Percentiles rank a stretch among this genome's conserved stretches.
Evolutionary conservation across 2,329 filamentous ascomycete species (phyloP).

Genomic region (Fusarium subtropicale): DNA sequence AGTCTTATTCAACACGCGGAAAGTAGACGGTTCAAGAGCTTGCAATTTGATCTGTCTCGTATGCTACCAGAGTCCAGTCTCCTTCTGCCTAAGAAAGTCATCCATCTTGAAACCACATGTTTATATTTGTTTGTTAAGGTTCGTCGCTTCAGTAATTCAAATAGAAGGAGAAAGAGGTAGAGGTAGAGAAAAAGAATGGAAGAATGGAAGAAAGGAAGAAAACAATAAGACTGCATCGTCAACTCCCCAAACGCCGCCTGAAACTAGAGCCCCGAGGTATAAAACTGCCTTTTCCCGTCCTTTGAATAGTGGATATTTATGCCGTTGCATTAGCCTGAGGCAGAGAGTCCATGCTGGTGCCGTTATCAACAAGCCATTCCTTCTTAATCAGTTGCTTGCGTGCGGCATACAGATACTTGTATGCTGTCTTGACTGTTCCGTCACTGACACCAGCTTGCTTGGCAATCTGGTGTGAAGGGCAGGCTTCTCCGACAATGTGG

Average conservation of each 20-base stretch:
- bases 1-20: background rate
- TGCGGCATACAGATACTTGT: conserved; percentile 85
- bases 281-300: background rate
- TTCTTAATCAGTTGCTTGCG: conserved; percentile 79
- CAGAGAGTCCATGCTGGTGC: conserved; percentile 77
- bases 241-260: conserved; percentile 1
- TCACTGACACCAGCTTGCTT: conserved; percentile 90
- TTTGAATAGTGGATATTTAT: conserved; percentile 1
- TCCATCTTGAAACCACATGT: background rate
- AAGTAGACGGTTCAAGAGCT: background rate
- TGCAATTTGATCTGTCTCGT: background rate
- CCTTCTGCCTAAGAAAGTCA: background rate
- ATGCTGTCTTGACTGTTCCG: conserved; percentile 95
- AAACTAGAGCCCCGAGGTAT: conserved; percentile 1
- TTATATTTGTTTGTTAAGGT: conserved; percentile 12
- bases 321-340: conserved; percentile 56
- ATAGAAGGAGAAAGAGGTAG: background rate
- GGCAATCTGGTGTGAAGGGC: conserved; percentile 87
- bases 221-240: background rate
- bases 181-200: background rate
- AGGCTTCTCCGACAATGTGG: conserved; percentile 82
- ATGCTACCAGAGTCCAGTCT: background rate
- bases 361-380: conserved; percentile 77
- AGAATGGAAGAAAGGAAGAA: background rate
- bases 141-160: conserved; percentile 1